These are phyloP conservation scores for Plenodomus tracheiphilus DNA, from an alignment of 2,329 filamentous ascomycete genomes.

Conservation along the genomic window DNA sequence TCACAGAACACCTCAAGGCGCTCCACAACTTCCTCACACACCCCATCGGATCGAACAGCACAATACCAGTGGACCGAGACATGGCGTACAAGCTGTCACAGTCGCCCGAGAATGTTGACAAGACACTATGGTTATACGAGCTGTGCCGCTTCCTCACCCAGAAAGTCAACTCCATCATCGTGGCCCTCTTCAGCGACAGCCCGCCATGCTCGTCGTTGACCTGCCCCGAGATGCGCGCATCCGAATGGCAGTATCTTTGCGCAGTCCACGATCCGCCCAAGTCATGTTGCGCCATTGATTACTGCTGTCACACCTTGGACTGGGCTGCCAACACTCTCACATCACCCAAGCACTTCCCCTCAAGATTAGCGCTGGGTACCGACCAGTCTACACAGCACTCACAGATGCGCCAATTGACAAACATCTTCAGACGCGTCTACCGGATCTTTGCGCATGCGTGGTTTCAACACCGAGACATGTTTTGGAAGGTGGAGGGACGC, in stretches of 20 bases:
- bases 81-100: constrained; percentile 76
- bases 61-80: constrained; percentile 72
- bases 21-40: constrained; percentile 82
- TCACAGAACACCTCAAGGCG: constrained; percentile 95
- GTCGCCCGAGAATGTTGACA: constrained; percentile 79
- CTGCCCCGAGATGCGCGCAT: constrained; percentile 97
- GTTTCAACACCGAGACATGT: constrained; percentile 95
- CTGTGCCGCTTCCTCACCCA: constrained; percentile 94
- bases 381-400: constrained; percentile 45
- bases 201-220: constrained; percentile 87
- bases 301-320: constrained; percentile 97
- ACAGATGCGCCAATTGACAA: constrained; percentile 83
- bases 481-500: constrained; percentile 89
- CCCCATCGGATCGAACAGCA: constrained; percentile 57
- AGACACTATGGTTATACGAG: constrained; percentile 94
- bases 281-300: constrained; percentile 96
- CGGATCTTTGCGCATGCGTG: constrained; percentile 98
- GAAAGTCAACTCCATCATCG: constrained; percentile 89
- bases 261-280: constrained; percentile 97
- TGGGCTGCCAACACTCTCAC: constrained; percentile 96
- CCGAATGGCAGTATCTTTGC: constrained; percentile 98
- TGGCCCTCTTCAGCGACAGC: constrained; percentile 87
- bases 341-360: constrained; percentile 93
- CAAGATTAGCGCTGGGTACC: constrained; percentile 67
- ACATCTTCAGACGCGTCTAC: constrained; percentile 92